Conservation (phyloP, 2,329 filamentous ascomycete species). For the Aureobasidium sp. region DNA sequence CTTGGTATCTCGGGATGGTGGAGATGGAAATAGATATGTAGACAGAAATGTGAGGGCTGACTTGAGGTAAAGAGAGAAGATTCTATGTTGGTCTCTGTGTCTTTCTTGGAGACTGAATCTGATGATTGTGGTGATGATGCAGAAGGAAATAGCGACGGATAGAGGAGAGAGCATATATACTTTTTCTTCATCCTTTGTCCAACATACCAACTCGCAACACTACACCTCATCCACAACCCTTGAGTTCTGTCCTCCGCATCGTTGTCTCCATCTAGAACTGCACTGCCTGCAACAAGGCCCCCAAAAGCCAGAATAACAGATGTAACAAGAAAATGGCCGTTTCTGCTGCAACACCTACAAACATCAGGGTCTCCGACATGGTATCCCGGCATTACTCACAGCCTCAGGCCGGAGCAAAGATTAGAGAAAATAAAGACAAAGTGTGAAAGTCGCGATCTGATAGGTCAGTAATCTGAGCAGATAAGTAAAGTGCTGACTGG, state of each 20-base stretch:
- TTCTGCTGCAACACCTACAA: not conserved
- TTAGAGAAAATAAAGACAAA: not conserved
- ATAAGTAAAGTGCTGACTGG: not conserved
- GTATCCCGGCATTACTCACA: not conserved
- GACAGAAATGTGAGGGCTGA: not conserved
- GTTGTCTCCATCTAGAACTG: not conserved
- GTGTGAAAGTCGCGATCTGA: not conserved
- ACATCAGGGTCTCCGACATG: not conserved
- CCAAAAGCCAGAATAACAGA: not conserved
- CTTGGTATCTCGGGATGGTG: not conserved
- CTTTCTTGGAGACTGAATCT: not conserved
- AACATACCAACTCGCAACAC: not conserved
- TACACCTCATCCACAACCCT: not conserved
- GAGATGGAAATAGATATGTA: not conserved
- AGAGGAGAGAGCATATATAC: not conserved
- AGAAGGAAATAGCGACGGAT: not conserved
- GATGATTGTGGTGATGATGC: not conserved
- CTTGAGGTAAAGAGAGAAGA: not conserved
- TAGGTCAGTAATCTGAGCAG: not conserved
- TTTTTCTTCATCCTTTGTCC: not conserved
- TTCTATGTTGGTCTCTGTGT: not conserved
- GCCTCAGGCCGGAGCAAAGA: not conserved
- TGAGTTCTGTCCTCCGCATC: not conserved
- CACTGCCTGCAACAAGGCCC: not conserved
- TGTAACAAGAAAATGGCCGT: not conserved